Evolutionary conservation across 306 rosid species (phyloP), one percentile per base, ranked within the genome.

Genomic region (Vachellia pachyceras): DNA sequence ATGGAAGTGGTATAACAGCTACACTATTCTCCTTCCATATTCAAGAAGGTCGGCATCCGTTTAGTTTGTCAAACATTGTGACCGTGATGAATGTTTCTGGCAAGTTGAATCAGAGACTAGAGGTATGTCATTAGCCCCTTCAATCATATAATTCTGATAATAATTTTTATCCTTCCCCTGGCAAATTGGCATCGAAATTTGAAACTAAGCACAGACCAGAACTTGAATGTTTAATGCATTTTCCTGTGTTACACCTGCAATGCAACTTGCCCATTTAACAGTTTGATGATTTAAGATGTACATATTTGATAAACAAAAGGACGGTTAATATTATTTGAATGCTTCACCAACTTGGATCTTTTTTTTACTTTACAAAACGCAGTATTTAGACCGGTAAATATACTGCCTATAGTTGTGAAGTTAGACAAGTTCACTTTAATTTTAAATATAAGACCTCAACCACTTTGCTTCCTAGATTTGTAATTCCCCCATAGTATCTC

Each of bases 1-100:
- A 92, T 60, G 98, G 98, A 54, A 94, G 98, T 69, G 98, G 98
- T 63, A 84, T 85, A 70, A 87, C 98, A 25, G 87, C 98, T 60
- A 89, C 98, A 18, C 77, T 94, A 92, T 94, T 94, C 86, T 94
- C 94, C 8, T 82, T 94, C 82, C 85, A 60, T 57, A 44, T 90
- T 77, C 82, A 75, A 73, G 87, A 90, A 2, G 89, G 89, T 75
- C 90, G 86, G 73, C 85, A 82, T 65, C 98, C 92, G 10, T 92
- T 94, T 67, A 89, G 85, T 87, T 74, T 94, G 92, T 84, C 87
- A 41, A 92, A 94, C 84, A 89, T 94, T 65, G 89, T 84, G 69
- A 69, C 82, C 1, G 82, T 89, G 75, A 83, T 94, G 95, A 83
- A 90, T 82, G 88, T 92, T 84, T 87, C 88, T 7, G 88, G 73